Conservation (phyloP, 306 rosid genomes). For the Cucurbita maxima region DNA sequence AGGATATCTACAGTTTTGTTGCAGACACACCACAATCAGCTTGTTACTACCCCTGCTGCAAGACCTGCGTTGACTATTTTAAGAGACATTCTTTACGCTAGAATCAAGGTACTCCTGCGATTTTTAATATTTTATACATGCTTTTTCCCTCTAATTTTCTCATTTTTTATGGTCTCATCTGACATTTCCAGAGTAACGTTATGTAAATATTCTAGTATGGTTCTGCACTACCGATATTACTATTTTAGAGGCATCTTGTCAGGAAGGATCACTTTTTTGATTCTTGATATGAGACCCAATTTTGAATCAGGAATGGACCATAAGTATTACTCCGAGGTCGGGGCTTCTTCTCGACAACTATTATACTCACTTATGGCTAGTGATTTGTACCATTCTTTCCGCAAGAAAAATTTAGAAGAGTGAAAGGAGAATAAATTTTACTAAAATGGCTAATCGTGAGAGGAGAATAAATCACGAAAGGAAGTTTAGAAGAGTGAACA, state of each 20-base stretch:
- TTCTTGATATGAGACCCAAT: not conserved
- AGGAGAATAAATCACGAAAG: not conserved
- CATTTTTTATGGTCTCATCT: not conserved
- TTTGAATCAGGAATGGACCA: too few relatives aligned
- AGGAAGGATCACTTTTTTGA: not conserved
- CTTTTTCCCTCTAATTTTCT: not conserved
- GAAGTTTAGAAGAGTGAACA: not conserved
- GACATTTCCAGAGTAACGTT: not conserved
- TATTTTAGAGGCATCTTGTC: not conserved
- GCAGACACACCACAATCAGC: conserved; percentile 72
- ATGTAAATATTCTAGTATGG: not conserved
- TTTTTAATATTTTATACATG: not conserved
- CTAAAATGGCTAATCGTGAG: not conserved
- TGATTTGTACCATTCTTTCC: not conserved
- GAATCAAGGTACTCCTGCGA: conserved; percentile 49
- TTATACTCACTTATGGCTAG: not conserved
- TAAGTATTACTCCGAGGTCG: too few relatives aligned
- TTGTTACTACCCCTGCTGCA: conserved; percentile 63
- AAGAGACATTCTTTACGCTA: conserved; percentile 46
- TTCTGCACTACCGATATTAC: not conserved
- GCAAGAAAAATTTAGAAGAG: not conserved
- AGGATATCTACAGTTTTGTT: conserved; percentile 48
- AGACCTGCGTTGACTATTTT: conserved; percentile 52
- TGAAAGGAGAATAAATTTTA: not conserved
- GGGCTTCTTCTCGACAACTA: not conserved